Evolutionary conservation across 75 land plant genomes (phyloP).

Genomic region (Pinus albicaulis): DNA sequence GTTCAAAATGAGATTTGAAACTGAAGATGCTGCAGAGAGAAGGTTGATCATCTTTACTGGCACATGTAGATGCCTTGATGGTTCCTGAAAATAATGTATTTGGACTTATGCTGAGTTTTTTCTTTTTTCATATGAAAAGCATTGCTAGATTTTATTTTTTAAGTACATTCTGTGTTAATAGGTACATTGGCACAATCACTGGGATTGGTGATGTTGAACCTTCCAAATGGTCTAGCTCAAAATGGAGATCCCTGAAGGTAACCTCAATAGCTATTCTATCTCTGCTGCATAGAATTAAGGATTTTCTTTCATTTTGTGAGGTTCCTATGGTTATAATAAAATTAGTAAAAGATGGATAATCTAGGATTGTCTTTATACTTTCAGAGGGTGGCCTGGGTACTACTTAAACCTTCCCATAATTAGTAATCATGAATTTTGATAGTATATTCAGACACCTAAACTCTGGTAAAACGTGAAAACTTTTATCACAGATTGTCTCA

Average conservation of each 20-base stretch:
- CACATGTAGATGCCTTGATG: background rate
- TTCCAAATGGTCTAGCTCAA: conserved; percentile 69
- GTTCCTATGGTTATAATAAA: background rate
- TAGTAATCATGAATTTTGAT: background rate
- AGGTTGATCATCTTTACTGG: conserved; percentile 16
- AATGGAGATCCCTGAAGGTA: conserved; percentile 33
- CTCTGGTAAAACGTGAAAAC: background rate
- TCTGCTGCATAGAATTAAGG: background rate
- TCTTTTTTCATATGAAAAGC: background rate
- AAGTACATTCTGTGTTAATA: conserved; percentile 10
- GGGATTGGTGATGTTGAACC: conserved; percentile 74
- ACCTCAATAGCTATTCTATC: background rate
- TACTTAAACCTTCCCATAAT: background rate
- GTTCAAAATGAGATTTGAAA: conserved; percentile 85
- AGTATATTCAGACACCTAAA: background rate
- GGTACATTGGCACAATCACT: conserved; percentile 69
- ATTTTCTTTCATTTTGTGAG: background rate
- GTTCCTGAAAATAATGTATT: background rate
- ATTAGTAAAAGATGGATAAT: background rate
- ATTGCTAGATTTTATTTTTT: background rate
- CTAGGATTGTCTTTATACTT: background rate
- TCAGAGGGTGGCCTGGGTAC: background rate
- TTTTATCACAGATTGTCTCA: background rate
- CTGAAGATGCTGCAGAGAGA: conserved; percentile 64
- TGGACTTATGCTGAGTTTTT: background rate